Percentiles rank a stretch among this genome's conserved stretches.
phyloP scores from a whole-genome alignment of 2,329 filamentous ascomycete genomes.

The Fusarium abutilonis region DNA sequence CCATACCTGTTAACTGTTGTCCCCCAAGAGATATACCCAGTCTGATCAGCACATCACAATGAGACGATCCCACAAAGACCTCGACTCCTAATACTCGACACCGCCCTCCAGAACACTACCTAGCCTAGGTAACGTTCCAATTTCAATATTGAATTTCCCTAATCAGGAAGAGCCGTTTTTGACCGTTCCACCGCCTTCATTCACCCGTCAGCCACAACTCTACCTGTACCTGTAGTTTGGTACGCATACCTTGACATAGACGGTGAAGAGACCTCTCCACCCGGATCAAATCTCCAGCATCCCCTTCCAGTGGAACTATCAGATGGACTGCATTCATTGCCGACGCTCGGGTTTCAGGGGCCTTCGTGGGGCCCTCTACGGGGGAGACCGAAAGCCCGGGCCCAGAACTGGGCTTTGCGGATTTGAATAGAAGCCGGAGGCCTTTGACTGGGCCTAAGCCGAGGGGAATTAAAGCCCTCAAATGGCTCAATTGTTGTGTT shows the following conservation, averaged over 20 bases:
- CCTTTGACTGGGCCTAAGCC: slow-evolving; percentile 20
- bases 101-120: slow-evolving; percentile 38
- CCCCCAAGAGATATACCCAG: not conserved
- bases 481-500: slow-evolving; percentile 23
- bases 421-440: slow-evolving; percentile 9
- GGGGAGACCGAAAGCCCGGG: slow-evolving; percentile 32
- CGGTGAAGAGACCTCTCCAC: not conserved
- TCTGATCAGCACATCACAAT: slow-evolving; percentile 8
- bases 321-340: not conserved
- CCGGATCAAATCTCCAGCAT: slow-evolving; percentile 6
- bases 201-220: not conserved
- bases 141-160: slow-evolving; percentile 18
- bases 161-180: slow-evolving; percentile 28
- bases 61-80: slow-evolving; percentile 25
- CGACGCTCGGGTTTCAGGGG: slow-evolving; percentile 22
- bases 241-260: not conserved
- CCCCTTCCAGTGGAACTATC: not conserved
- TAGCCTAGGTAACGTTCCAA: not conserved
- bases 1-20: too few relatives aligned
- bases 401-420: slow-evolving; percentile 3
- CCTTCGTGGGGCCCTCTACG: slow-evolving; percentile 24
- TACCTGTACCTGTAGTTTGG: not conserved
- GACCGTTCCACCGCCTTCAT: not conserved
- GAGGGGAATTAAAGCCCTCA: slow-evolving; percentile 29
- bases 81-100: slow-evolving; percentile 10